Evolutionary conservation across 1,284 basidiomycete genomes (phyloP).

Genomic region (Kwoniella shivajii): DNA sequence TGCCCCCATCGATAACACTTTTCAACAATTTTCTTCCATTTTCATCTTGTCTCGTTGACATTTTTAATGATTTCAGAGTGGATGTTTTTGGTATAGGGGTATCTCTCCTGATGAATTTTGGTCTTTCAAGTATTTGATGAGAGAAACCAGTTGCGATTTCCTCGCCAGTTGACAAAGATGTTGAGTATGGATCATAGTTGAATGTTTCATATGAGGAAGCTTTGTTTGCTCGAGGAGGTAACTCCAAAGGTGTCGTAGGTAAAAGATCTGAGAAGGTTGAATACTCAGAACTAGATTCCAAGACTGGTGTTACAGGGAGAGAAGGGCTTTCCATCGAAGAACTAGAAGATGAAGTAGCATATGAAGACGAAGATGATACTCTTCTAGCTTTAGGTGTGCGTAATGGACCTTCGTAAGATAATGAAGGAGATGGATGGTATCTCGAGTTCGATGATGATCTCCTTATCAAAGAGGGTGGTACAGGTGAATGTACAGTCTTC

Average conservation of each 20-base stretch:
- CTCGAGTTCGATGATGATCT: conserved; percentile 11
- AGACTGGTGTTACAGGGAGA: neutral
- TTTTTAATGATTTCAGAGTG: conserved; percentile 5
- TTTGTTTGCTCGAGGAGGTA: neutral
- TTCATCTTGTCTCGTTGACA: conserved; percentile 7
- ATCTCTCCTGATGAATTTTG: conserved; percentile 23
- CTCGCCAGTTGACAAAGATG: conserved; percentile 6
- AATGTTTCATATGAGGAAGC: neutral
- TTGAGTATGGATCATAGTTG: conserved; percentile 18
- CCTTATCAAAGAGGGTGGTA: conserved; percentile 40
- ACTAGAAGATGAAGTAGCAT: neutral
- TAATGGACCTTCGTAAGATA: too few species aligned
- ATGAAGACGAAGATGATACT: neutral
- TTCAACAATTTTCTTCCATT: conserved; percentile 9
- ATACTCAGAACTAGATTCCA: conserved; percentile 1
- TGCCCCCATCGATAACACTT: conserved; percentile 20
- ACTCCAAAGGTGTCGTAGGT: conserved; percentile 4
- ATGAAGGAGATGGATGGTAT: too few species aligned
- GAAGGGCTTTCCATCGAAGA: neutral
- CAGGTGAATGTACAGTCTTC: conserved; percentile 26
- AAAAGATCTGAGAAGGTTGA: conserved; percentile 4
- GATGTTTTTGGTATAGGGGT: conserved; percentile 17
- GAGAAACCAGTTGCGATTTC: conserved; percentile 5
- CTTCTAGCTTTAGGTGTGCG: too few species aligned
- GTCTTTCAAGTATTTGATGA: neutral